Base-by-base conservation (phyloP, 768 basidiomycete species). In the Gautieria morchelliformis region DNA sequence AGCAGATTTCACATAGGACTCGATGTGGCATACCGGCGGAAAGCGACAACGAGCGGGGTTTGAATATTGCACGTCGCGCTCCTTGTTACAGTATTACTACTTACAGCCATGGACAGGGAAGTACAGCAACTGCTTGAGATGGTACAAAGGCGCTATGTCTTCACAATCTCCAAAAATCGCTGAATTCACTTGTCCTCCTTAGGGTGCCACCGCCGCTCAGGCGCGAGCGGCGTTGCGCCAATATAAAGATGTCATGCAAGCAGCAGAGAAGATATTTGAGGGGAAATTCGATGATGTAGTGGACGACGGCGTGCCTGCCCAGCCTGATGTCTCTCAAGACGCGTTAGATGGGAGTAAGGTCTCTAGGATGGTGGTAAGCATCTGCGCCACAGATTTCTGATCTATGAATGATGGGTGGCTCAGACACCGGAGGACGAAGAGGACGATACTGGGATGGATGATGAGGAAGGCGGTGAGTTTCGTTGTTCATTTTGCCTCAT, bases 221-320 rank as follows among this genome's bases (percentile, higher is more conserved):
- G 93, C 94, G 41, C 81, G 80, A 63, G 89, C 87, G 32, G 93
- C 93, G 17, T 71, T 96, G 66, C 79, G 76, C 60, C 82, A 84
- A 64, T 80, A 87, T 67, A 88, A 83, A 60, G 93, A 97, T 76
- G 91, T 93, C 37, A 90, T 91, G 88, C 78, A 89, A 66, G 93
- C 93, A 14, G 92, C 93, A 2, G 92, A 92, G 68, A 78, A 78
- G 47, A 82, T 91, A 59, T 88, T 91, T 60, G 85, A 88, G 60
- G 93, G 93, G 12, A 82, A 85, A 61, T 93, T 89, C 64, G 87
- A 89, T 63, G 72, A 86, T 65, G 72, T 90, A n/a, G 70, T 64
- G n/a, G 75, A 72, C 37, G 71, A 68, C 46, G 68, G 79, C 57
- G 78, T 73, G 12, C 42, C 39, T 44, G 42, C 11, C 4, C 30